phyloP scores from a whole-genome alignment of 1,284 basidiomycete species.

The Athelia psychrophila region DNA sequence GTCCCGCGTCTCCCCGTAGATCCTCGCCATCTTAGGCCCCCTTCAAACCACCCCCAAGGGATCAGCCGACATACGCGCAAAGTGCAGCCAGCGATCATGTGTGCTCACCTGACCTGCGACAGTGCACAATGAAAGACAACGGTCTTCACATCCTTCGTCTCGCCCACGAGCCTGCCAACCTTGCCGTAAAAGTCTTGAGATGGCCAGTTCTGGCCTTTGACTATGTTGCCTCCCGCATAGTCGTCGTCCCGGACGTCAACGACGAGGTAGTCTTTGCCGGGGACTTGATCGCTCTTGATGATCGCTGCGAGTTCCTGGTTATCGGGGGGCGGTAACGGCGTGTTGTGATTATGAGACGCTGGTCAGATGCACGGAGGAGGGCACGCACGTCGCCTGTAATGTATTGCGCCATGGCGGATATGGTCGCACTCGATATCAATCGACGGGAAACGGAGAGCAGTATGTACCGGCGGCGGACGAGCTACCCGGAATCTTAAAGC shows the following conservation, averaged over 20 bases:
- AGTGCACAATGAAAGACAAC: slow-evolving; percentile 76
- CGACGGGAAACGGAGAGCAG: neutral
- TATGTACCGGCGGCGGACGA: too few relatives aligned
- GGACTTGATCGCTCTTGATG: slow-evolving; percentile 59
- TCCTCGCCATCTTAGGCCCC: slow-evolving; percentile 32
- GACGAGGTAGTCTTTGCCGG: slow-evolving; percentile 65
- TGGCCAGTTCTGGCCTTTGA: slow-evolving; percentile 57
- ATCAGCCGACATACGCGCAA: slow-evolving; percentile 1
- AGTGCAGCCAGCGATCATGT: neutral
- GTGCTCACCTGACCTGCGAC: slow-evolving; percentile 67
- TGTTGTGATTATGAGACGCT: neutral
- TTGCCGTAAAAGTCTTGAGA: slow-evolving; percentile 53
- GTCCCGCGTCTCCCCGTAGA: slow-evolving; percentile 61
- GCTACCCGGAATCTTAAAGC: too few relatives aligned
- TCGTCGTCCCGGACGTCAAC: slow-evolving; percentile 81
- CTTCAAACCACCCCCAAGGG: slow-evolving; percentile 4
- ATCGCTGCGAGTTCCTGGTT: slow-evolving; percentile 62
- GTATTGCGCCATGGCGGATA: slow-evolving; percentile 1
- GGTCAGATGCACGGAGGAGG: slow-evolving; percentile 1
- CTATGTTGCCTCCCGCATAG: slow-evolving; percentile 73
- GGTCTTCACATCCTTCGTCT: slow-evolving; percentile 57
- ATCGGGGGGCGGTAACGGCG: slow-evolving; percentile 2
- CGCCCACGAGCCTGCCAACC: slow-evolving; percentile 56
- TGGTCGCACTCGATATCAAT: neutral
- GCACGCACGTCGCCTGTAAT: slow-evolving; percentile 26